Base-by-base conservation (phyloP, 1,139 yeast species). In the Citeromyces hawaiiensis region DNA sequence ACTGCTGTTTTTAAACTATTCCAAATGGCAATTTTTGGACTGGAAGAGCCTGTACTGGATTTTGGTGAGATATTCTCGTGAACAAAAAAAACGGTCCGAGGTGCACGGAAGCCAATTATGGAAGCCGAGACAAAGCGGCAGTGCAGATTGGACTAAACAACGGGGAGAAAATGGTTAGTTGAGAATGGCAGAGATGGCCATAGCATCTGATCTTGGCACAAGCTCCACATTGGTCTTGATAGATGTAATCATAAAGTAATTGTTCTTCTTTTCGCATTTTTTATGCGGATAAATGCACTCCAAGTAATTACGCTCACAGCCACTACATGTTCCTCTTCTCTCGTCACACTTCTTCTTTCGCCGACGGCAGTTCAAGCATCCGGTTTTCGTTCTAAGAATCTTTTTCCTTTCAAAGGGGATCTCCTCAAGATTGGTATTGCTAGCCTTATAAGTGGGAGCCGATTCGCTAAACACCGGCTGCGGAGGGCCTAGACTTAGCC, bases 161-260 rank as follows among this genome's bases (percentile, higher is more conserved):
- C 66, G 97, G 48, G 95, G 95, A 1, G 97, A 87, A 55, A 73
- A 64, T 44, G 94, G 94, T 4, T 43, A 43, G 21, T 53, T 19
- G 21, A 19, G 21, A 19, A 19, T 19, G 7, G 21, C 21, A 4
- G 21, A 19, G 21, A 19, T 19, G 4, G 21, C 4, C 21, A 19
- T 19, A 7, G 21, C 21, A 19, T 19, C 7, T 19, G 7, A 19
- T 7, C 7, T 19, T 19, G 21, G 21, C 7, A 5, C 21, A 19
- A 19, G 7, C 21, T 19, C 7, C 7, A 19, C 21, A 17, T 33
- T 36, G 7, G 38, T 25, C 6, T 30, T 25, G 23, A 36, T 36
- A 4, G 38, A 36, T 5, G 38, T 36, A 33, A 36, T 36, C 21
- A 36, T 29, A n/a, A 36, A 36, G 21, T 29, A 25, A 14, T 36